Conservation (phyloP, 208 protist species). For the Vickermania ingenoplastis region DNA sequence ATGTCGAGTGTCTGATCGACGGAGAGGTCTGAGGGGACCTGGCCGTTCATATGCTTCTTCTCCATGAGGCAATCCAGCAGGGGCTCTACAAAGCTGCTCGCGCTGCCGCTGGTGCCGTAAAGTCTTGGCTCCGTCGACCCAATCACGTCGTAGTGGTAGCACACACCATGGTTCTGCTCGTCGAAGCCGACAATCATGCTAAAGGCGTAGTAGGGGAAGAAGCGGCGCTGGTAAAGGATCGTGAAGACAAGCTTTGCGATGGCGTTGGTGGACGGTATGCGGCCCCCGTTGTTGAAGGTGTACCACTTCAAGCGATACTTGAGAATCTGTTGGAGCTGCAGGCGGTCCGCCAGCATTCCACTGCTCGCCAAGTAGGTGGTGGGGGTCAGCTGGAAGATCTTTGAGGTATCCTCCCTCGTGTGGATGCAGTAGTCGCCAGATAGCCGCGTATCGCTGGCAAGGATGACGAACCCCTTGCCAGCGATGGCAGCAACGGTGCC, state of each 20-base stretch:
- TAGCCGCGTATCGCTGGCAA: conserved; percentile 97
- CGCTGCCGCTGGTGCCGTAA: conserved; percentile 91
- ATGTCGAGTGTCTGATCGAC: conserved; percentile 83
- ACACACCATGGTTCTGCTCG: conserved; percentile 90
- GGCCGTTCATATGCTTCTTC: conserved; percentile 62
- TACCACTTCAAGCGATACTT: conserved; percentile 90
- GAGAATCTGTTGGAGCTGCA: conserved; percentile 95
- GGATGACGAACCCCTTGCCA: conserved; percentile 94
- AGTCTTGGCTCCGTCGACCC: conserved; percentile 93
- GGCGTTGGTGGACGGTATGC: conserved; percentile 83
- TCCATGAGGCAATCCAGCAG: conserved; percentile 96
- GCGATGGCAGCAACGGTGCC: conserved; percentile 94
- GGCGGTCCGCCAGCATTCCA: conserved; percentile 96
- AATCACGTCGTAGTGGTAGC: conserved; percentile 98
- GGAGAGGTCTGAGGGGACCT: conserved; percentile 52
- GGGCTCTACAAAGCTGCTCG: conserved; percentile 93
- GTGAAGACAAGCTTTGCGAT: conserved; percentile 97
- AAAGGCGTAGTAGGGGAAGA: conserved; percentile 99
- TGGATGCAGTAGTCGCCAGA: conserved; percentile 96
- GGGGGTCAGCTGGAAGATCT: conserved; percentile 92
- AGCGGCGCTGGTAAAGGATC: conserved; percentile 96
- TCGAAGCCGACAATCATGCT: conserved; percentile 97
- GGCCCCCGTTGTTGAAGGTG: conserved; percentile 90
- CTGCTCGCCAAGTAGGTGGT: conserved; percentile 88
- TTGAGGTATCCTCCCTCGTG: conserved; percentile 89